These are phyloP conservation scores for Trichoderma hamatum DNA, from an alignment of 2,329 filamentous ascomycete species.

Conservation along the genomic window DNA sequence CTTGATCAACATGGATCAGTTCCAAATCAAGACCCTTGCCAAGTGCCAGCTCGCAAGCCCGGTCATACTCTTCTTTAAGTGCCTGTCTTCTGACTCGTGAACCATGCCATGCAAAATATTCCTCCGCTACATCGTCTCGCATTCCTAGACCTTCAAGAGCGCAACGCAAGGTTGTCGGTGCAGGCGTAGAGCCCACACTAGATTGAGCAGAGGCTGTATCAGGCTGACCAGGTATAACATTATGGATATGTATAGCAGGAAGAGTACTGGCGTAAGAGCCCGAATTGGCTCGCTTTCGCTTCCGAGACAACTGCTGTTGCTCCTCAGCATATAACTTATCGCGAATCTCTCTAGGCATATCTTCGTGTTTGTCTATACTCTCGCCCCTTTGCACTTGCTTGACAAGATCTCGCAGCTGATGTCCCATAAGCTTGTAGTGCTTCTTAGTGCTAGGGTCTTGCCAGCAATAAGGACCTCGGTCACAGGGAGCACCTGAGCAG, in stretches of 20 bases:
- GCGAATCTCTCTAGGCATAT: constrained; percentile 1
- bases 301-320: neutral
- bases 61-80: no score
- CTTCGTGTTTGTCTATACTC: neutral
- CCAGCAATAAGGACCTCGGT: constrained; percentile 12
- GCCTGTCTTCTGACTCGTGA: no score
- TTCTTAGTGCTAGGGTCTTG: neutral
- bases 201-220: neutral
- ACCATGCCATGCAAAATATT: no score
- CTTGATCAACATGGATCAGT: neutral
- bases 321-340: constrained; percentile 13
- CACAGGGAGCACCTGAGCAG: neutral
- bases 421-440: neutral
- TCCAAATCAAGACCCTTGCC: no score
- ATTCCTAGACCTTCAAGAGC: no score
- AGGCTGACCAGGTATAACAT: neutral
- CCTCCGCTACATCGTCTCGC: no score
- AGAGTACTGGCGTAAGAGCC: no score
- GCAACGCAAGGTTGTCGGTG: no score
- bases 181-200: no score
- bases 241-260: no score
- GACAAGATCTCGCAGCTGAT: neutral
- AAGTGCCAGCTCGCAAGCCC: no score
- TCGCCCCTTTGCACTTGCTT: neutral
- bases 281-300: constrained; percentile 5